Base-by-base conservation (phyloP, 768 basidiomycete genomes). In the Phlebiopsis gigantea region DNA sequence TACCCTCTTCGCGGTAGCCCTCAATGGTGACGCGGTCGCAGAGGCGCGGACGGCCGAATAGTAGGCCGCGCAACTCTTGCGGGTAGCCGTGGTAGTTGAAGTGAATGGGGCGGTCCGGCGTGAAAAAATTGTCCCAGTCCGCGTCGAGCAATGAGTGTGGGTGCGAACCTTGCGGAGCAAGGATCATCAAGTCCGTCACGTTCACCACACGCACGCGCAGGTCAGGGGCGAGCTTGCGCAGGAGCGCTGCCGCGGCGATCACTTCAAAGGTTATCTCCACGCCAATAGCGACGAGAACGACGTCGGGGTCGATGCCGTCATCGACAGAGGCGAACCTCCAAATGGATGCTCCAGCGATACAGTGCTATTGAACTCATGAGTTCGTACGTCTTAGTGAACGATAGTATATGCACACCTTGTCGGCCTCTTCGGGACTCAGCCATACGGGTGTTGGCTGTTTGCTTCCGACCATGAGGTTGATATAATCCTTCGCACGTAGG, bases 241-340 rank as follows among this genome's bases (percentile, higher is more conserved):
- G 80, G 21, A 94, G 77, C 2, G 84, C 83, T 0, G 90, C 88
- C 0, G 93, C 93, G 2, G 90, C 87, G 65, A 96, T 85, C 55
- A 93, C 86, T 67, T 97, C 93, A 62, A 91, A 87, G 0, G 90
- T 95, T 22, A 91, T 79, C 69, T 94, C 93, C 25, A 90, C 86
- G 59, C 93, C 93, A 63, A 91, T 85, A 8, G 91, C 91, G 34
- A 92, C 90, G 21, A 96, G 77, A 46, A 93, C 88, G 55, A 89
- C 84, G 62, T 91, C 88, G 5, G 88, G 88, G 59, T 82, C 62
- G 29, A 83, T 69, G 34, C 89, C 92, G 2, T 80, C 79, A 53
- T 90, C 88, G 21, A 82, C 79, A 56, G 87, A 89, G 45, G 83
- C 88, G 64, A 88, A 87, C 63, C 85, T 83, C 93, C 93, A 96